Percentiles rank a stretch among this genome's conserved stretches.
Conservation (phyloP, 2,329 filamentous ascomycete species). For the Lizonia empirigonia region DNA sequence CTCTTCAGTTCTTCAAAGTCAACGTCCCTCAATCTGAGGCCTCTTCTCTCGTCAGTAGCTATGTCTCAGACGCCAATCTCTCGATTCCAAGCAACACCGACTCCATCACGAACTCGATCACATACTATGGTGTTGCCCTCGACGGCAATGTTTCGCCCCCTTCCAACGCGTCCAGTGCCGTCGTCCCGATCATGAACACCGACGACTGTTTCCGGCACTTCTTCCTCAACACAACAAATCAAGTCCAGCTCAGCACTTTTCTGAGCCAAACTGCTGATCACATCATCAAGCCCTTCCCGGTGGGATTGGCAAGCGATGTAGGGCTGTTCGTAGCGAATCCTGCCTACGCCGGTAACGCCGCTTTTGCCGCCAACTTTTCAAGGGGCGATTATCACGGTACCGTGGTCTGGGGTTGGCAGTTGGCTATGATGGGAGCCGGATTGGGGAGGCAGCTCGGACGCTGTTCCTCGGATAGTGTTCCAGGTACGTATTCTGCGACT, state of each 20-base stretch:
- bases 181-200: slow-evolving; percentile 66
- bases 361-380: slow-evolving; percentile 57
- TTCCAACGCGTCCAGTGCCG: slow-evolving; percentile 49
- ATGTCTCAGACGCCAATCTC: slow-evolving; percentile 53
- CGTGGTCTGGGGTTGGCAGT: slow-evolving; percentile 69
- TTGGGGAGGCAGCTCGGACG: slow-evolving; percentile 63
- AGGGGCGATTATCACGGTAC: slow-evolving; percentile 67
- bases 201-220: slow-evolving; percentile 69
- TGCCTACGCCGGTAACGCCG: slow-evolving; percentile 57
- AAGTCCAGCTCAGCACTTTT: slow-evolving; percentile 62
- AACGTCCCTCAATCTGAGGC: slow-evolving; percentile 54
- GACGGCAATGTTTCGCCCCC: slow-evolving; percentile 47
- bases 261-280: slow-evolving; percentile 63
- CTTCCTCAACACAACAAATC: slow-evolving; percentile 64
- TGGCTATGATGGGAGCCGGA: slow-evolving; percentile 68
- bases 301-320: slow-evolving; percentile 61
- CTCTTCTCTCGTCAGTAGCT: slow-evolving; percentile 54
- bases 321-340: slow-evolving; percentile 67
- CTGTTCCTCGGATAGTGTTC: slow-evolving; percentile 46
- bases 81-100: slow-evolving; percentile 53
- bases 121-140: slow-evolving; percentile 63
- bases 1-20: slow-evolving; percentile 62
- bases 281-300: slow-evolving; percentile 63
- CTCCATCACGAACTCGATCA: slow-evolving; percentile 53
- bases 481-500: not conserved